Base-by-base conservation (phyloP, 2,329 filamentous ascomycete species). In the Pyricularia grisea region DNA sequence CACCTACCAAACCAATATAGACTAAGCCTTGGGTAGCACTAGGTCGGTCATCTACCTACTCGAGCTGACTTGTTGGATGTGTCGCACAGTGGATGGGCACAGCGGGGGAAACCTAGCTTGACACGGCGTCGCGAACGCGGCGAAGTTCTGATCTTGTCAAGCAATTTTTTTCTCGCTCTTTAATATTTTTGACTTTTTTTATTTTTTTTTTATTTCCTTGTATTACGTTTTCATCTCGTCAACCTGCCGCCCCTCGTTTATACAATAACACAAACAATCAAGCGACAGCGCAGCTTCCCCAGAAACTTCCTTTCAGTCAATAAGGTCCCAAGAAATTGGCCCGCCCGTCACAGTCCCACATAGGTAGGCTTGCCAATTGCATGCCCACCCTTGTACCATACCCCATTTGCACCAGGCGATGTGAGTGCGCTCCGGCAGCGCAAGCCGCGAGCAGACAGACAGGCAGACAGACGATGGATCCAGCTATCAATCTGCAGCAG, bases 401-500 rank as follows among this genome's bases (percentile, higher is more conserved):
- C 33, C 23, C 25, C 2, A 36, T 65, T 30, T 20, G 30, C 12
- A 33, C 30, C 28, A 42, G 31, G 65, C 17, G 65, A 66, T 33
- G 30, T 27, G 65, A 42, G 33, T 23, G 33, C 65, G 23, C 31
- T 36, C 14, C 65, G 65, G 65, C 23, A 66, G n/a, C 58, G 58
- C 58, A 25, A 28, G 33, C 65, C 65, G 65, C 65, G 20, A 33
- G 12, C 65, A 50, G 33, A 36, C 33, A 36, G 3, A 60, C 27
- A 27, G 27, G 4, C 30, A 31, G 30, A 31, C 33, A 36, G 3
- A 60, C n/a, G 27, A 68, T 68, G 67, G 67, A 68, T 23, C 67
- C 67, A 27, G 67, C 67, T 25, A 55, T 68, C 17, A 55, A 68
- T 20, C 17, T 68, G 30, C 67, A 68, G 67, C 67, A 68, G 67